Percentiles rank a stretch among this genome's conserved stretches.
Evolutionary conservation across 2,329 filamentous ascomycete genomes (phyloP).

Genomic region (Lecanicillium sp.): DNA sequence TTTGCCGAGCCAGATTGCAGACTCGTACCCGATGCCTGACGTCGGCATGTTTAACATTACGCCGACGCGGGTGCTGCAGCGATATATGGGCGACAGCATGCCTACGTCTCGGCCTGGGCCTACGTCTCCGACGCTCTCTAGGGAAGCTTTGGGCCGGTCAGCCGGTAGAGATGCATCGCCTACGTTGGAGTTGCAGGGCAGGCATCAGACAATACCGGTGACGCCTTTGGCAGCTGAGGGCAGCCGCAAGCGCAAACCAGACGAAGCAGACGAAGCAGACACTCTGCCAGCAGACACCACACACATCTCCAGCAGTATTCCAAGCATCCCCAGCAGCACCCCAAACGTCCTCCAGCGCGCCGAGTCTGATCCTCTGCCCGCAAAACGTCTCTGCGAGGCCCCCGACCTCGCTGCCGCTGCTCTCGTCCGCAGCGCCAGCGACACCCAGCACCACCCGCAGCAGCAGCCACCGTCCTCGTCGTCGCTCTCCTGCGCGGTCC

Average conservation of each 20-base stretch:
- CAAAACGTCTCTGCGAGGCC: conserved; percentile 22
- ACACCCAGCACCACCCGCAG: conserved; percentile 14
- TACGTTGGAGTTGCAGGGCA: neutral
- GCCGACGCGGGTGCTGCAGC: conserved; percentile 45
- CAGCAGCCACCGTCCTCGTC: neutral
- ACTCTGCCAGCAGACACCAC: conserved; percentile 22
- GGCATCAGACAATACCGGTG: neutral
- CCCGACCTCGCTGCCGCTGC: conserved; percentile 16
- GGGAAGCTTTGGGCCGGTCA: too few species aligned
- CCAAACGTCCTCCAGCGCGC: conserved; percentile 19
- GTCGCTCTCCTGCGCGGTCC: conserved; percentile 14
- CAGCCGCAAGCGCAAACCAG: conserved; percentile 4
- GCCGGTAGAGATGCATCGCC: too few species aligned
- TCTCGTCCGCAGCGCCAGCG: conserved; percentile 24
- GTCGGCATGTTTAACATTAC: conserved; percentile 29
- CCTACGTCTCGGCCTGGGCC: conserved; percentile 21
- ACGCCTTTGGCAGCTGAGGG: conserved; percentile 1
- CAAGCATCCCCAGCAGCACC: conserved; percentile 20
- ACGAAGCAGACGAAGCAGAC: conserved; percentile 12
- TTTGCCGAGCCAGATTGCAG: conserved; percentile 46
- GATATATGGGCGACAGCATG: conserved; percentile 37
- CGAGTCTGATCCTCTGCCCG: conserved; percentile 26
- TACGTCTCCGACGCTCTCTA: conserved; percentile 7
- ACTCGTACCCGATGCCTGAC: conserved; percentile 44
- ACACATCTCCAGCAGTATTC: conserved; percentile 28